Percentiles rank a stretch among this genome's conserved stretches.
These are phyloP conservation scores for Podospora fimiseda DNA, from an alignment of 495 filamentous ascomycete species.

Conservation along the genomic window DNA sequence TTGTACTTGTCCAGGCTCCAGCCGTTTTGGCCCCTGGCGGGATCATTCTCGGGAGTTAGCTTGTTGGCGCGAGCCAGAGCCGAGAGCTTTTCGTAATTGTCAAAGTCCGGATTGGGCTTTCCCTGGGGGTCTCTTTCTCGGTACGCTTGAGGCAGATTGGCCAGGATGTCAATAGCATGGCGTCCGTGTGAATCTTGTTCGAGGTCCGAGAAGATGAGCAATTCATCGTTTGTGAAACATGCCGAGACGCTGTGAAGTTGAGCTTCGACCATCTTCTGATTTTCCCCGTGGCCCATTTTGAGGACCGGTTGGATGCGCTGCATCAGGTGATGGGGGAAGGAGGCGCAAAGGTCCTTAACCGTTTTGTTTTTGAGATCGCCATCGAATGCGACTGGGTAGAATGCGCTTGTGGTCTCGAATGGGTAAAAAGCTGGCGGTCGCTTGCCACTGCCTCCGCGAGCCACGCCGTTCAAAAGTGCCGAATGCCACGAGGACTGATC, in stretches of 20 bases:
- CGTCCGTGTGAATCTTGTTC: slow-evolving; percentile 27
- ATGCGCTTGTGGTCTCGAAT: not conserved
- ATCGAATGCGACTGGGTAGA: not conserved
- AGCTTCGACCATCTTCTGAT: slow-evolving; percentile 10
- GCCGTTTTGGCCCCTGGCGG: slow-evolving; percentile 15
- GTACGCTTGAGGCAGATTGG: slow-evolving; percentile 15
- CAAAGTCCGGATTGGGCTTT: slow-evolving; percentile 36
- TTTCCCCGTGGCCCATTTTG: slow-evolving; percentile 23
- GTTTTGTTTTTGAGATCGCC: slow-evolving; percentile 1
- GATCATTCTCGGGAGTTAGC: slow-evolving; percentile 16
- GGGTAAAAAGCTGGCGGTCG: not conserved
- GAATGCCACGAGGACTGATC: not conserved
- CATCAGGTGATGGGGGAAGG: slow-evolving; percentile 16
- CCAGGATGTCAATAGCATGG: slow-evolving; percentile 36
- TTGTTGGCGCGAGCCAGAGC: slow-evolving; percentile 4
- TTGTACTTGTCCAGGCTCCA: slow-evolving; percentile 70
- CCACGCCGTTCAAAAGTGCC: not conserved
- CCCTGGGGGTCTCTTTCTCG: slow-evolving; percentile 18
- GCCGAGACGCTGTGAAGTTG: slow-evolving; percentile 20
- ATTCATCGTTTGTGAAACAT: slow-evolving; percentile 23
- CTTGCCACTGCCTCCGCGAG: not conserved
- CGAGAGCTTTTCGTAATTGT: slow-evolving; percentile 48
- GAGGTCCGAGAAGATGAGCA: slow-evolving; percentile 43
- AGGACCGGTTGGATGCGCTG: slow-evolving; percentile 21
- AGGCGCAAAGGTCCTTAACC: slow-evolving; percentile 15